phyloP scores from a whole-genome alignment of 805 yeast genomes.

The Saturnispora sanitii region DNA sequence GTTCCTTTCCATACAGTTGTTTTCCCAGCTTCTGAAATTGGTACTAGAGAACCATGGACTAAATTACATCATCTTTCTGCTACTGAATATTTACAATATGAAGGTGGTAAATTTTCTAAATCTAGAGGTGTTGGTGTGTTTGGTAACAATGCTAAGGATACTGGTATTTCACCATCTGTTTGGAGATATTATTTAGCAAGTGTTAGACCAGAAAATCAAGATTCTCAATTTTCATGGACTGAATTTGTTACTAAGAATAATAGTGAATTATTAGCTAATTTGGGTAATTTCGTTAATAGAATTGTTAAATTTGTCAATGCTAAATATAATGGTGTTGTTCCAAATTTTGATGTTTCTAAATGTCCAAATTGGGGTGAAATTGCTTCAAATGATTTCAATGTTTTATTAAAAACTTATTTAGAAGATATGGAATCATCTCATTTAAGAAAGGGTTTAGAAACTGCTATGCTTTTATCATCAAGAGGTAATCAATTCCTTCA shows the following conservation, averaged over 20 bases:
- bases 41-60: conserved; percentile 86
- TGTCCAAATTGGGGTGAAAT: conserved; percentile 38
- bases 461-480: conserved; percentile 83
- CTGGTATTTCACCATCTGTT: conserved; percentile 83
- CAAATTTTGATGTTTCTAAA: conserved; percentile 44
- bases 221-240: conserved; percentile 95
- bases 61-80: conserved; percentile 83
- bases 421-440: conserved; percentile 68
- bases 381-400: conserved; percentile 46
- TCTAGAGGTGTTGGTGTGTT: conserved; percentile 97
- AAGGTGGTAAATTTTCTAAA: conserved; percentile 96
- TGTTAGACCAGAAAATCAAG: conserved; percentile 91
- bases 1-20: conserved; percentile 98
- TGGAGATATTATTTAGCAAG: conserved; percentile 96
- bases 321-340: conserved; percentile 86
- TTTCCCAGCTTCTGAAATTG: conserved; percentile 88
- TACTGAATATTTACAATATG: conserved; percentile 95
- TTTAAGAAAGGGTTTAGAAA: conserved; percentile 81
- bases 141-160: conserved; percentile 93
- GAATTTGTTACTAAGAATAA: conserved; percentile 93
- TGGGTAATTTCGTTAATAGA: conserved; percentile 96
- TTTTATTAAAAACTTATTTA: conserved; percentile 50
- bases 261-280: conserved; percentile 85
- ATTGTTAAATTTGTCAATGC: conserved; percentile 81
- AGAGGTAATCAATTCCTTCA: conserved; percentile 94